Percentiles rank a stretch among this genome's conserved stretches.
Conservation (phyloP, 2,329 filamentous ascomycete species). For the Colletotrichum lini region DNA sequence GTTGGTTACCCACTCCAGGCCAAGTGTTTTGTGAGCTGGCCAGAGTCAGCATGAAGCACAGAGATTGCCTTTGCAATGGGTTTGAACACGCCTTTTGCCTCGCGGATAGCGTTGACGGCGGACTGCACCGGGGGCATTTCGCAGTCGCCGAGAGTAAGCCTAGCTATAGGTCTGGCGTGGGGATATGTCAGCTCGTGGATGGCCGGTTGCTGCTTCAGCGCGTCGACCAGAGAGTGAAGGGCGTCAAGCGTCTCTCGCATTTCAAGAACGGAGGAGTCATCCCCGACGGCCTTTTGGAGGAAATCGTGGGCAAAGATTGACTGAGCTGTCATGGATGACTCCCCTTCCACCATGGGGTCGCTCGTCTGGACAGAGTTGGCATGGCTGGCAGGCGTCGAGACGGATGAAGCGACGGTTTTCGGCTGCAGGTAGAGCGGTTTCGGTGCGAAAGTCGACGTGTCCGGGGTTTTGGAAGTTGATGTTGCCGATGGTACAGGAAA, state of each 20-base stretch:
- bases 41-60: background rate
- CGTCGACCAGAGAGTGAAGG: slow-evolving; percentile 50
- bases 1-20: slow-evolving; percentile 48
- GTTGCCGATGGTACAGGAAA: slow-evolving; percentile 39
- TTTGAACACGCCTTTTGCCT: slow-evolving; percentile 32
- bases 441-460: slow-evolving; percentile 8
- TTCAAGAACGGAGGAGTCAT: slow-evolving; percentile 50
- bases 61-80: background rate
- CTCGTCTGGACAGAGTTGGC: slow-evolving; percentile 44
- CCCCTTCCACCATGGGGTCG: slow-evolving; percentile 58
- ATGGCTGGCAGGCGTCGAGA: slow-evolving; percentile 42
- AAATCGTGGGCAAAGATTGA: slow-evolving; percentile 63
- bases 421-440: slow-evolving; percentile 1
- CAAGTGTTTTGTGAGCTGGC: slow-evolving; percentile 25
- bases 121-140: slow-evolving; percentile 43
- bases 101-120: slow-evolving; percentile 35
- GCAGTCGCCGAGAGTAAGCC: slow-evolving; percentile 23
- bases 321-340: slow-evolving; percentile 62
- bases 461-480: slow-evolving; percentile 1
- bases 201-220: slow-evolving; percentile 47
- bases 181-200: slow-evolving; percentile 48
- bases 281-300: slow-evolving; percentile 54
- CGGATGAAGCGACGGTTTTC: background rate
- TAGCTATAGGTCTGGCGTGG: slow-evolving; percentile 33
- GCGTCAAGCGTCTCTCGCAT: slow-evolving; percentile 54